These are phyloP conservation scores for Neurospora intermedia DNA, from an alignment of 495 filamentous ascomycete genomes.

Conservation along the genomic window DNA sequence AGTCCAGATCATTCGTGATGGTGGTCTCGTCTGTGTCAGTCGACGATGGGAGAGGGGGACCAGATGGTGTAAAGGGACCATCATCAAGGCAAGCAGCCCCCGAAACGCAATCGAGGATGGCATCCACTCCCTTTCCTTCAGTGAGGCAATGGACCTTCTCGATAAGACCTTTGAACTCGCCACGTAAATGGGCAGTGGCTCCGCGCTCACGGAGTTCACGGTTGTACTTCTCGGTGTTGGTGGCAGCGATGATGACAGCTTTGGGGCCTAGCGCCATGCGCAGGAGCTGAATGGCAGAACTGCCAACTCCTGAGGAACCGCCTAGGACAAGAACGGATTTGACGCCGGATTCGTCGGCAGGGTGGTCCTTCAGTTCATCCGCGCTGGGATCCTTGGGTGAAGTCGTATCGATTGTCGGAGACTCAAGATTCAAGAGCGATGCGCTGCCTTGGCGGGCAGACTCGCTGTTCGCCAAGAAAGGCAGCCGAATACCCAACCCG, in stretches of 20 bases:
- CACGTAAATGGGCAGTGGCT: slow-evolving; percentile 18
- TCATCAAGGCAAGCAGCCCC: slow-evolving; percentile 1
- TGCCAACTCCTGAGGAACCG: slow-evolving; percentile 32
- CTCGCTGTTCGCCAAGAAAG: slow-evolving; percentile 15
- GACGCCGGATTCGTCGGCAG: not conserved
- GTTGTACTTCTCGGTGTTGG: slow-evolving; percentile 14
- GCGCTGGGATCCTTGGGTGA: not conserved
- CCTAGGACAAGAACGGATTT: slow-evolving; percentile 33
- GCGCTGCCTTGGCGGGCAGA: not conserved
- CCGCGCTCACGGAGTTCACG: slow-evolving; percentile 8
- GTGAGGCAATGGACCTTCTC: not conserved
- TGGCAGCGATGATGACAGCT: slow-evolving; percentile 26
- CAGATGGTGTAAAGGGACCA: too few relatives aligned
- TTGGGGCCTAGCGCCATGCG: slow-evolving; percentile 22
- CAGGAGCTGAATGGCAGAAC: slow-evolving; percentile 31
- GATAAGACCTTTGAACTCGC: slow-evolving; percentile 5
- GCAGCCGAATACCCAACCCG: slow-evolving; percentile 21
- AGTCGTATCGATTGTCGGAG: not conserved
- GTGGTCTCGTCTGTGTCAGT: too few relatives aligned
- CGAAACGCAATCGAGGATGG: slow-evolving; percentile 27
- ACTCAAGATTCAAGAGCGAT: not conserved
- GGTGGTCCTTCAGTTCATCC: not conserved
- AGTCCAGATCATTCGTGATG: not conserved
- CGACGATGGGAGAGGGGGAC: too few relatives aligned
- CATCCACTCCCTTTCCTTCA: slow-evolving; percentile 26